Base-by-base conservation (phyloP, 495 filamentous ascomycete genomes). In the Chaetomium tenue region DNA sequence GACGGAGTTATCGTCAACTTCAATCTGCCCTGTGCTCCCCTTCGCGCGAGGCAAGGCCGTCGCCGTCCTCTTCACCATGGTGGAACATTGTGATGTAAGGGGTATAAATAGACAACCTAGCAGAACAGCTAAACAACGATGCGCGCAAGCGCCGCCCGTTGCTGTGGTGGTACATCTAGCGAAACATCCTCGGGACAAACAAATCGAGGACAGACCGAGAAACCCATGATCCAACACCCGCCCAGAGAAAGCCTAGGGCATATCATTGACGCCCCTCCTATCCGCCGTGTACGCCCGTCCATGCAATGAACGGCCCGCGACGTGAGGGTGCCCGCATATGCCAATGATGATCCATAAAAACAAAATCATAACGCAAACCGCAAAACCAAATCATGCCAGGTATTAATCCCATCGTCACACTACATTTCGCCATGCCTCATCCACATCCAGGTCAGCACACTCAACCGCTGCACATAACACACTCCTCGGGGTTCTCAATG, bases 401-500 rank as follows among this genome's bases (percentile, higher is more conserved):
- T 55, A 61, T 63, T 66, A 63, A 40, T 47, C 55, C 48, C 57
- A 37, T 56, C 57, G 47, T 64, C 56, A 59, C 37, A 60, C 63
- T 56, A 60, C 63, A 56, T 65, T 26, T n/a, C 56, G 48, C 52
- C 55, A 59, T 59, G 46, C 61, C 16, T 53, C 44, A 8, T 61
- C 16, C 59, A 44, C 33, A 18, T 11, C 11, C 11, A 16, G 2
- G 54, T 40, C 23, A 58, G 13, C n/a, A 26, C 26, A 26, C 15
- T 72, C 73, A 91, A 71, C 90, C 91, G 79, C 89, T 91, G 86
- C 92, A 96, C 92, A 96, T 96, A 0, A 93, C 67, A 76, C 92
- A 96, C 23, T 84, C 82, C 75, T 96, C 92, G 71, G 87, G 89
- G 82, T 96, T 93, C 78, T 96, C 90, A 72, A 96, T 96, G 79